Evolutionary conservation across 2,329 filamentous ascomycete species (phyloP), one percentile per base, ranked within the genome.

Genomic region (Colletotrichum tabaci): DNA sequence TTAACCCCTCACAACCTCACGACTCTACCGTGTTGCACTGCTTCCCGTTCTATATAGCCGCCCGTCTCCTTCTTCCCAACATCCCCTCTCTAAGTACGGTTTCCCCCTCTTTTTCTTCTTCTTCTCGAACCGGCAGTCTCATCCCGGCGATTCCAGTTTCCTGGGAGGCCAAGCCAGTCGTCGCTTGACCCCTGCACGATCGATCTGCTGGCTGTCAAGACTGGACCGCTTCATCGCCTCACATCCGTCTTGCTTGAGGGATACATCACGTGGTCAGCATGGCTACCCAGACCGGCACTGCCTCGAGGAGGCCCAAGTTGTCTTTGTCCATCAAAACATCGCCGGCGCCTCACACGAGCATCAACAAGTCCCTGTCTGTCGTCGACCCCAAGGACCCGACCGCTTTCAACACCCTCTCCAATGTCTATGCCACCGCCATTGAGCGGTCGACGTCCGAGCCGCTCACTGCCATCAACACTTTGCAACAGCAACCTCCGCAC

Each of bases 351-450:
- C 76, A 75, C 50, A 78, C 81, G 65, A 84, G 81, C 65, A 79
- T 84, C 18, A 82, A 84, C 38, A 84, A 84, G 72, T 83, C 82
- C 6, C 77, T 87, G 53, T 80, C 84, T 26, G 82, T 84, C 62
- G 80, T 88, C 49, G 86, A 91, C 75, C 87, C 88, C 40, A 87
- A 84, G 69, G 90, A 90, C 42, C 88, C 89, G 4, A 92, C 90
- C 1, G 84, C 89, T 26, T 91, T 91, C 82, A 92, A 92, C 80
- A 92, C 90, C 2, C 84, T 92, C 49, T 90, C 89, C 65, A 92
- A 92, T 80, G 87, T 89, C 72, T 92, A 92, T 76, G 87, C 88
- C 35, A 88, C 87, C 3, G 88, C 89, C 72, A 90, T 92, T 64
- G 89, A 90, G 79, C 87, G 88, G 72, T 86, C 87, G 38, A 87